Percentiles rank a stretch among this genome's conserved stretches.
These are phyloP conservation scores for Cladosporium oxysporum DNA, from an alignment of 2,329 filamentous ascomycete species.

Conservation along the genomic window DNA sequence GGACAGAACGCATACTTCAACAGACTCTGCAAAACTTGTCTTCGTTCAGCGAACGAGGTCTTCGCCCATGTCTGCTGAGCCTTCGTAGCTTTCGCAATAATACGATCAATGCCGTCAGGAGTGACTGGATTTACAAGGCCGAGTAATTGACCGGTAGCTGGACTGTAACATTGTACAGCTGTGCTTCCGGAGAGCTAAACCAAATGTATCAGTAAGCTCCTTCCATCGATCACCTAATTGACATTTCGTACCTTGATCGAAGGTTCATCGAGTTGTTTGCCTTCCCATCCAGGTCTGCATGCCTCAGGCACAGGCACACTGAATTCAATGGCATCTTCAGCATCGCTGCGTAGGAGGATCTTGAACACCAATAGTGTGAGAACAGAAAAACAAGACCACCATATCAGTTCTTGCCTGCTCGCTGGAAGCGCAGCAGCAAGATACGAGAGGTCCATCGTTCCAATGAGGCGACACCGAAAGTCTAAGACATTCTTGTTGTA, in stretches of 20 bases:
- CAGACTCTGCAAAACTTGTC: slow-evolving; percentile 77
- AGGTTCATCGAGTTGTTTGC: slow-evolving; percentile 60
- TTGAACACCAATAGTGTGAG: slow-evolving; percentile 8
- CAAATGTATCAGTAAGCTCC: not conserved
- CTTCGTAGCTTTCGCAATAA: slow-evolving; percentile 69
- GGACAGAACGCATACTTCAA: slow-evolving; percentile 54
- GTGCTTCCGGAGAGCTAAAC: slow-evolving; percentile 56
- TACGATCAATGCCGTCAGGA: slow-evolving; percentile 73
- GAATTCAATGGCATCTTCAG: slow-evolving; percentile 30
- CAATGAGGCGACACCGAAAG: not conserved
- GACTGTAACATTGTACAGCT: slow-evolving; percentile 81
- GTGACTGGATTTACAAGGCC: slow-evolving; percentile 78
- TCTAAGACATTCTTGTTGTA: not conserved
- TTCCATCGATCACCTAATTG: not conserved
- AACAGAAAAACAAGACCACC: slow-evolving; percentile 15
- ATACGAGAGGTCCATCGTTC: slow-evolving; percentile 13
- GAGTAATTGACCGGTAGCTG: slow-evolving; percentile 83
- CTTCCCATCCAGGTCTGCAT: slow-evolving; percentile 55
- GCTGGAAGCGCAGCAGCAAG: slow-evolving; percentile 11
- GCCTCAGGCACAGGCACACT: slow-evolving; percentile 58
- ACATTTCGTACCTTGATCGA: slow-evolving; percentile 54
- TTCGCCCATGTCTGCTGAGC: slow-evolving; percentile 77
- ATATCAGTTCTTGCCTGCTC: slow-evolving; percentile 14
- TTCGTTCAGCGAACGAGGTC: slow-evolving; percentile 76
- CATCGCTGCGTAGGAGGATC: slow-evolving; percentile 10